phyloP scores from a whole-genome alignment of 2,329 filamentous ascomycete genomes.

The Botrytis pseudocinerea region DNA sequence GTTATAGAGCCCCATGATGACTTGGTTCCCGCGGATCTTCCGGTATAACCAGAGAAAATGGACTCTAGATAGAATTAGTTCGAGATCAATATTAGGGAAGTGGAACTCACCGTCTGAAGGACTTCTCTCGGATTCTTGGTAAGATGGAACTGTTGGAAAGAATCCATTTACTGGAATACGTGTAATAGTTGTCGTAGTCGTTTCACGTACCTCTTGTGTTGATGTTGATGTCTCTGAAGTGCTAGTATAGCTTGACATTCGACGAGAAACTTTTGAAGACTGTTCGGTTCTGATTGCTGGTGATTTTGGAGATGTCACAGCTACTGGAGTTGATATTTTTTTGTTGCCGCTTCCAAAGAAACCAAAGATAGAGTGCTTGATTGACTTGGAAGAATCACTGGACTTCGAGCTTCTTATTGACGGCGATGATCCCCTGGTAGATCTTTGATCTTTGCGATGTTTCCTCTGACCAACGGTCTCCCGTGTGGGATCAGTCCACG shows the following conservation, averaged over 20 bases:
- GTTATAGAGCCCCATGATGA: slow-evolving; percentile 41
- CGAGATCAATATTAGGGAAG: background rate
- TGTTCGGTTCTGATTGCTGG: slow-evolving; percentile 20
- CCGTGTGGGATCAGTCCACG: slow-evolving; percentile 38
- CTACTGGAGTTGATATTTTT: background rate
- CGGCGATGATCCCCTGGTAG: slow-evolving; percentile 16
- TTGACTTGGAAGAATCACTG: slow-evolving; percentile 26
- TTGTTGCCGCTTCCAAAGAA: slow-evolving; percentile 42
- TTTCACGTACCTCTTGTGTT: slow-evolving; percentile 22
- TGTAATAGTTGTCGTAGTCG: slow-evolving; percentile 23
- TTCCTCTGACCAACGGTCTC: slow-evolving; percentile 40
- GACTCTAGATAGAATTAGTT: slow-evolving; percentile 45
- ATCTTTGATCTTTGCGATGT: slow-evolving; percentile 34
- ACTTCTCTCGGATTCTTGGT: slow-evolving; percentile 25
- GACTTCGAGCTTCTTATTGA: slow-evolving; percentile 31
- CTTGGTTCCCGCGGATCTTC: slow-evolving; percentile 41
- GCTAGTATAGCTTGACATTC: slow-evolving; percentile 30
- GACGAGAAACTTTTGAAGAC: slow-evolving; percentile 24
- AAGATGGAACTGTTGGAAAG: slow-evolving; percentile 22
- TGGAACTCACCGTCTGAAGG: slow-evolving; percentile 33
- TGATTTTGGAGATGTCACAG: slow-evolving; percentile 19
- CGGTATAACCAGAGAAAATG: slow-evolving; percentile 49
- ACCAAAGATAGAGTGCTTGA: slow-evolving; percentile 29
- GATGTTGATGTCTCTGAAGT: slow-evolving; percentile 27
- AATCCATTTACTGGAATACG: slow-evolving; percentile 25